Conservation (phyloP, 2,329 filamentous ascomycete genomes). For the Sclerotinia spermophila region DNA sequence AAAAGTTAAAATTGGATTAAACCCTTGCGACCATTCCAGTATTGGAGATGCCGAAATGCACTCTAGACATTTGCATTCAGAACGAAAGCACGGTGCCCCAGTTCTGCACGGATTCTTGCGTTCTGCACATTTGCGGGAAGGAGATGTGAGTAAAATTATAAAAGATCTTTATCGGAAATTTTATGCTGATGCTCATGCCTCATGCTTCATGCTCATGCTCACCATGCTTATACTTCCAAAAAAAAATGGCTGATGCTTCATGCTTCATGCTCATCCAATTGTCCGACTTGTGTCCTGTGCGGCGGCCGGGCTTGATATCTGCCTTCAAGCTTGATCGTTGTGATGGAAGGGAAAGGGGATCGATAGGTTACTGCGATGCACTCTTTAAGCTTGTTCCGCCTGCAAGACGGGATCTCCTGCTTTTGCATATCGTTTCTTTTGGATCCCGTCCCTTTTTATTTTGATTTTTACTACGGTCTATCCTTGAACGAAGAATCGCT, state of each 20-base stretch:
- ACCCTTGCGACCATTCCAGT: not conserved
- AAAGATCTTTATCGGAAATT: not conserved
- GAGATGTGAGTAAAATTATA: not conserved
- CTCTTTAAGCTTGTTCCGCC: slow-evolving; percentile 2
- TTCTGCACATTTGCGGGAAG: not conserved
- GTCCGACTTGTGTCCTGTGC: slow-evolving; percentile 15
- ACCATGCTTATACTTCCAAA: not conserved
- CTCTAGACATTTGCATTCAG: slow-evolving; percentile 9
- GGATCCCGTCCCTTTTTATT: not conserved
- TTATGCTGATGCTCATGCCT: not conserved
- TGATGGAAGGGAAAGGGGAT: not conserved
- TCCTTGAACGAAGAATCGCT: not conserved
- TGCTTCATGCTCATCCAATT: slow-evolving; percentile 8
- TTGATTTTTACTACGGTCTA: not conserved
- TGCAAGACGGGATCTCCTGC: slow-evolving; percentile 20
- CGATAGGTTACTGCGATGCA: slow-evolving; percentile 13
- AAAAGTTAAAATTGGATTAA: slow-evolving; percentile 2
- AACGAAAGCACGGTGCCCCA: not conserved
- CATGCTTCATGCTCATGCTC: not conserved
- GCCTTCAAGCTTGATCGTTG: slow-evolving; percentile 16
- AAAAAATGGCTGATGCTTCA: too few relatives aligned
- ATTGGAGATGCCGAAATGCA: not conserved
- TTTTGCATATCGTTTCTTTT: slow-evolving; percentile 17
- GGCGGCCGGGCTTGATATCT: slow-evolving; percentile 3
- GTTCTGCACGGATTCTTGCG: not conserved